These are phyloP conservation scores for Artemisia argyi DNA, from an alignment of 129 eudicot species.

Conservation along the genomic window DNA sequence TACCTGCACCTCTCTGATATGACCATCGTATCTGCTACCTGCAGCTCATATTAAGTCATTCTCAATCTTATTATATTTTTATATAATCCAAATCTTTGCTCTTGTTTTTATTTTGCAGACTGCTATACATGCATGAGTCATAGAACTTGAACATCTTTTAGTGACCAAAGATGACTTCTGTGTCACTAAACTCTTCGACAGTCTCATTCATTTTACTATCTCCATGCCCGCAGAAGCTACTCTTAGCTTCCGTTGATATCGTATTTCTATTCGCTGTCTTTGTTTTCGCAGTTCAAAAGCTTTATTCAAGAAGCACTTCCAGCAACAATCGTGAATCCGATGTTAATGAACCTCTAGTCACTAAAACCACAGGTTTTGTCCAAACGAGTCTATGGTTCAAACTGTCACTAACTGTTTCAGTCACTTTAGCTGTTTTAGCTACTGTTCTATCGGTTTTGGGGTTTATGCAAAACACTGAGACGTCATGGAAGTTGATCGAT, in stretches of 20 bases:
- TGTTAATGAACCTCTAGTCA: constrained; percentile 24
- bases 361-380: constrained; percentile 10
- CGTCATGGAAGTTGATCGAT: constrained; percentile 36
- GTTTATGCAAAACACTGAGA: constrained; percentile 26
- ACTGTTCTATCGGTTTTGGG: constrained; percentile 35
- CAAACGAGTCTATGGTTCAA: constrained; percentile 48
- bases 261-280: constrained; percentile 22
- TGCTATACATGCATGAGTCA: background rate
- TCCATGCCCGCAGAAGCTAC: constrained; percentile 31
- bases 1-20: too few relatives aligned
- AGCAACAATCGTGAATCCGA: background rate
- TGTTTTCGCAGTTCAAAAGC: constrained; percentile 18
- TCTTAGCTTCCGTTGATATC: constrained; percentile 28
- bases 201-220: constrained; percentile 26
- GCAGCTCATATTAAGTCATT: background rate
- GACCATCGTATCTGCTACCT: background rate
- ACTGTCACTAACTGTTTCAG: constrained; percentile 25
- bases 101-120: background rate
- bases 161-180: background rate
- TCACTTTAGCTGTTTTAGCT: constrained; percentile 35
- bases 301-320: constrained; percentile 12
- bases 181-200: constrained; percentile 5
- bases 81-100: background rate
- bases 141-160: background rate
- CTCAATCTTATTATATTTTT: too few relatives aligned